Evolutionary conservation across 805 yeast genomes (phyloP).

Genomic region (Lipomyces sp.): DNA sequence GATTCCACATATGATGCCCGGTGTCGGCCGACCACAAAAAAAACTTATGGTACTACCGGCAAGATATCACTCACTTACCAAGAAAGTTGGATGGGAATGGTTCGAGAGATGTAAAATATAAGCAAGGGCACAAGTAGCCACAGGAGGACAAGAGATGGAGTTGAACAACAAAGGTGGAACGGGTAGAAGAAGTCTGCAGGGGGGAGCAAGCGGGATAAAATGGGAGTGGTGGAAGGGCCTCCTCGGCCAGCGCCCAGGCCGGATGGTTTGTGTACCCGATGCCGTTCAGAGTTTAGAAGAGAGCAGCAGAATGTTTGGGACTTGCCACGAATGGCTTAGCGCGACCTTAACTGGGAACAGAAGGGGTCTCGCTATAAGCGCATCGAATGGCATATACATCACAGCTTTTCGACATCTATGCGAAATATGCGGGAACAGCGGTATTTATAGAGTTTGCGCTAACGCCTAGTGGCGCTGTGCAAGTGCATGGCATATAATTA

Average conservation of each 20-base stretch:
- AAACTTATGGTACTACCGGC: background rate
- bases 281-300: background rate
- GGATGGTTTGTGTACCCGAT: background rate
- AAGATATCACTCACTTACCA: background rate
- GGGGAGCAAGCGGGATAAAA: slow-evolving; percentile 10
- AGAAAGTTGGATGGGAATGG: background rate
- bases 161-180: slow-evolving; percentile 11
- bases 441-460: background rate
- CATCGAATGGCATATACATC: background rate
- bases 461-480: background rate
- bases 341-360: background rate
- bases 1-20: too few relatives aligned
- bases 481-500: background rate
- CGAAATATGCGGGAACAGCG: background rate
- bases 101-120: background rate
- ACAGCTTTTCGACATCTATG: background rate
- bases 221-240: background rate
- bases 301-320: background rate
- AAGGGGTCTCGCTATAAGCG: background rate
- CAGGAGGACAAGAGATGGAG: slow-evolving; percentile 10
- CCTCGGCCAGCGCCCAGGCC: background rate
- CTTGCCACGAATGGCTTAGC: background rate
- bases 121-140: background rate
- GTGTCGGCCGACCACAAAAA: background rate
- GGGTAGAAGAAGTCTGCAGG: slow-evolving; percentile 12